These are phyloP conservation scores for Purshia tridentata DNA, from an alignment of 306 rosid genomes.

Conservation along the genomic window DNA sequence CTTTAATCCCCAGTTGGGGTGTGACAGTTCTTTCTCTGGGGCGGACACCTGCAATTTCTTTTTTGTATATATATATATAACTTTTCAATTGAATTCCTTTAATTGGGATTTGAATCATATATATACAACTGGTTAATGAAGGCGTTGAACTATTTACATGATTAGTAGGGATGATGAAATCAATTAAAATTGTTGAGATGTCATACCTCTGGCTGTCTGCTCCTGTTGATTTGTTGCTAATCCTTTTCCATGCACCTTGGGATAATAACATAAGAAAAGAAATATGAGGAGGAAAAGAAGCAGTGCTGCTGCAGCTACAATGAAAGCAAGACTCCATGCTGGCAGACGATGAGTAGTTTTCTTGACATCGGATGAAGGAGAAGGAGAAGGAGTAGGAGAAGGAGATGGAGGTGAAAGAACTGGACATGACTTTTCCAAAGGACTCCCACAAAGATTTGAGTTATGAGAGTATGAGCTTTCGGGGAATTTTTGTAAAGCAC, in stretches of 20 bases:
- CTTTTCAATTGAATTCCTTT: too few species aligned
- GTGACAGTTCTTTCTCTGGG: too few species aligned
- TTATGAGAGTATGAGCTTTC: constrained; percentile 47
- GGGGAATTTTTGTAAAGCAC: constrained; percentile 48
- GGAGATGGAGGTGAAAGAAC: constrained; percentile 19
- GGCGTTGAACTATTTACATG: too few species aligned
- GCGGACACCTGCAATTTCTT: too few species aligned
- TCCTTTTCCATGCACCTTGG: constrained; percentile 31
- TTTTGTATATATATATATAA: too few species aligned
- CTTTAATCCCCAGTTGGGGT: too few species aligned
- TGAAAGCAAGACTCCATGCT: constrained; percentile 37
- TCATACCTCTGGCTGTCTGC: constrained; percentile 21
- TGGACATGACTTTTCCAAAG: constrained; percentile 46
- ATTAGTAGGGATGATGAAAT: too few species aligned
- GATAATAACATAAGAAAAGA: constrained; percentile 34
- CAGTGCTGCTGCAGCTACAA: constrained; percentile 34
- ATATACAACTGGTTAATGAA: too few species aligned
- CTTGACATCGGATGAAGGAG: neutral
- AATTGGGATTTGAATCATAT: too few species aligned
- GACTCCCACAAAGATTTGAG: constrained; percentile 58
- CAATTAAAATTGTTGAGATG: too few species aligned
- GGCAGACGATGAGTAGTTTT: constrained; percentile 24
- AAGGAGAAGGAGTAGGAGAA: neutral
- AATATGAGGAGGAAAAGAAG: constrained; percentile 31
- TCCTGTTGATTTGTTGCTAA: constrained; percentile 19